Conservation (phyloP, 73 alveolate species). For the Paramecium sexaurelia region DNA sequence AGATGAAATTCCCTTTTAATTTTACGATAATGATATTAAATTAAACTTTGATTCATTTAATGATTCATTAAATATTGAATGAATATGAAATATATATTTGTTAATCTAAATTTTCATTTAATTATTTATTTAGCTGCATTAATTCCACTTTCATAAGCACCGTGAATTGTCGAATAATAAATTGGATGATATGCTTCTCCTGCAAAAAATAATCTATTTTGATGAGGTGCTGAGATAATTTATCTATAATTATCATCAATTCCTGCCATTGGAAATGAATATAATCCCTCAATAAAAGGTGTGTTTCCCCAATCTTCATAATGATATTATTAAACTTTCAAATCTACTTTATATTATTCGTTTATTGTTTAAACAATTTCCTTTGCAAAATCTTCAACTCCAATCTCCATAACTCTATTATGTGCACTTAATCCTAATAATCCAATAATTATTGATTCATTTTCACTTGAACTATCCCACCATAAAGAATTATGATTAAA, state of each 20-base stretch:
- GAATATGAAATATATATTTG: too few relatives aligned
- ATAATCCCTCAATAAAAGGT: slow-evolving; percentile 50
- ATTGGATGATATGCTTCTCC: slow-evolving; percentile 52
- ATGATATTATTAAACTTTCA: not conserved
- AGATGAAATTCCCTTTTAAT: too few relatives aligned
- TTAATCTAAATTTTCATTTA: not conserved
- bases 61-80: not conserved
- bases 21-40: not conserved
- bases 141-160: slow-evolving; percentile 23
- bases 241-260: slow-evolving; percentile 1
- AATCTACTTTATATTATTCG: slow-evolving; percentile 7
- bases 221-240: not conserved
- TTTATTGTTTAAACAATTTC: not conserved
- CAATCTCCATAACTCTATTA: not conserved
- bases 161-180: slow-evolving; percentile 12
- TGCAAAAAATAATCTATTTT: slow-evolving; percentile 24
- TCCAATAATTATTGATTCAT: not conserved
- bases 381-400: not conserved
- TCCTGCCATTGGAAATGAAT: slow-evolving; percentile 32
- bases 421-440: not conserved
- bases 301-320: slow-evolving; percentile 34
- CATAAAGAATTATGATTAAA: slow-evolving; percentile 9
- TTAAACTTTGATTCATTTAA: not conserved
- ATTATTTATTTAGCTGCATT: slow-evolving; percentile 26
- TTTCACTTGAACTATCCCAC: not conserved